phyloP scores from a whole-genome alignment of 2,329 filamentous ascomycete species.

The Fusarium staphyleae region DNA sequence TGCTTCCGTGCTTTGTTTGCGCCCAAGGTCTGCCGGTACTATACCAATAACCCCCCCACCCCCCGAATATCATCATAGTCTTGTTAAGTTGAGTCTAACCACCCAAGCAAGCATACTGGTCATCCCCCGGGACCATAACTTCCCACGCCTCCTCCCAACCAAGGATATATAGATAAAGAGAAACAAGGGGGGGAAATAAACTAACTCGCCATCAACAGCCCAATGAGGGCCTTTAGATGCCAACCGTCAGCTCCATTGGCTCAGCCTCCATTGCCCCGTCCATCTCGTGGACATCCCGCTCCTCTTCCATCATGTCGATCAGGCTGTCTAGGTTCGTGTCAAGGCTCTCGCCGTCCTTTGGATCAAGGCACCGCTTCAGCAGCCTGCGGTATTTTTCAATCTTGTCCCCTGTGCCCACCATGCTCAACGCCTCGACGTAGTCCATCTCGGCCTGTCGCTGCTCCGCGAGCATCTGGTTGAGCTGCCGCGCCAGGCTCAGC shows the following conservation, averaged over 20 bases:
- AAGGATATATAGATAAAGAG: conserved; percentile 29
- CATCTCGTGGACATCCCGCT: conserved; percentile 55
- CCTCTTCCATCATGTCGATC: conserved; percentile 70
- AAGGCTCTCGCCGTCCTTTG: conserved; percentile 71
- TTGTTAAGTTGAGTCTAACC: conserved; percentile 1
- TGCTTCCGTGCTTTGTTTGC: conserved; percentile 25
- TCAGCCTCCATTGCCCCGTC: conserved; percentile 43
- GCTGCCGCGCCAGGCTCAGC: conserved; percentile 63
- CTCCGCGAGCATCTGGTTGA: conserved; percentile 64
- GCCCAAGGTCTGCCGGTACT: conserved; percentile 10
- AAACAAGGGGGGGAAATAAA: neutral
- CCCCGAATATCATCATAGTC: conserved; percentile 6
- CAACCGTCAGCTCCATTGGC: conserved; percentile 42
- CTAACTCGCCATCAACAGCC: conserved; percentile 9
- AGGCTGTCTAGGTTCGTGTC: conserved; percentile 69
- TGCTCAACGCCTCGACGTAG: conserved; percentile 72
- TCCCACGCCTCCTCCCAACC: conserved; percentile 12
- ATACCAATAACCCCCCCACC: conserved; percentile 15
- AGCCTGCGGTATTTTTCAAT: conserved; percentile 76
- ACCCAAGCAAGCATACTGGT: conserved; percentile 5
- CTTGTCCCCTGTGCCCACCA: conserved; percentile 75
- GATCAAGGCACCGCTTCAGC: conserved; percentile 71
- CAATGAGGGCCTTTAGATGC: conserved; percentile 31
- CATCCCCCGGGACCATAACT: conserved; percentile 14
- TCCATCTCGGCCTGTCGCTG: conserved; percentile 69